A percentile compares a stretch with the other conserved stretches of the same genome.
These are phyloP conservation scores for Lenzites betulinus DNA, from an alignment of 768 basidiomycete species.

Conservation along the genomic window DNA sequence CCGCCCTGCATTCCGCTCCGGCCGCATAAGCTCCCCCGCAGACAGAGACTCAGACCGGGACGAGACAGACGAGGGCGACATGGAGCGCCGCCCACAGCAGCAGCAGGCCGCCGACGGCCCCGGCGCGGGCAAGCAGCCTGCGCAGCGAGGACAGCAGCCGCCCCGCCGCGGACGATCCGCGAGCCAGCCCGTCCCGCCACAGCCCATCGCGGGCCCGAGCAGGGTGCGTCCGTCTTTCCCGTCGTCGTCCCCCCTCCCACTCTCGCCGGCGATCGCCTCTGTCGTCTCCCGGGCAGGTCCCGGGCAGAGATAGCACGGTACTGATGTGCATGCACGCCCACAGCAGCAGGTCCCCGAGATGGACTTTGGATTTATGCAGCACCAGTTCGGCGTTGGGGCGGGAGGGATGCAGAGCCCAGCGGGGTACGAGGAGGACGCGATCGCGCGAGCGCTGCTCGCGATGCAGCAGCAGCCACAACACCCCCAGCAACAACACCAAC, in stretches of 20 bases:
- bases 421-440: slow-evolving; percentile 26
- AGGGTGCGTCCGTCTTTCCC: slow-evolving; percentile 13
- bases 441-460: slow-evolving; percentile 21
- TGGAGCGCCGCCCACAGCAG: slow-evolving; percentile 9
- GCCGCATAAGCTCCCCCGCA: not conserved
- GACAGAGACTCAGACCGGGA: not conserved
- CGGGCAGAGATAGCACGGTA: not conserved
- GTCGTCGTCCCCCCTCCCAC: not conserved
- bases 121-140: slow-evolving; percentile 6
- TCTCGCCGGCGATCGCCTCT: not conserved
- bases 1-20: not conserved
- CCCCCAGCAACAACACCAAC: not conserved
- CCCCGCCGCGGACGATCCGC: slow-evolving; percentile 21
- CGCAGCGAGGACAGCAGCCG: slow-evolving; percentile 4
- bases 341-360: slow-evolving; percentile 13
- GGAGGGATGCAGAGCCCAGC: slow-evolving; percentile 9
- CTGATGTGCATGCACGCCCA: not conserved
- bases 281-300: not conserved
- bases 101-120: slow-evolving; percentile 1
- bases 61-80: not conserved
- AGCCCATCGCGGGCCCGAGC: slow-evolving; percentile 20
- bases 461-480: slow-evolving; percentile 18
- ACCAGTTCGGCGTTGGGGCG: slow-evolving; percentile 10
- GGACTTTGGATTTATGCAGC: slow-evolving; percentile 19
- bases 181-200: slow-evolving; percentile 22